Percentiles rank a stretch among this genome's conserved stretches.
phyloP scores from a whole-genome alignment of 768 basidiomycete species.

The Boletus barrowsii region DNA sequence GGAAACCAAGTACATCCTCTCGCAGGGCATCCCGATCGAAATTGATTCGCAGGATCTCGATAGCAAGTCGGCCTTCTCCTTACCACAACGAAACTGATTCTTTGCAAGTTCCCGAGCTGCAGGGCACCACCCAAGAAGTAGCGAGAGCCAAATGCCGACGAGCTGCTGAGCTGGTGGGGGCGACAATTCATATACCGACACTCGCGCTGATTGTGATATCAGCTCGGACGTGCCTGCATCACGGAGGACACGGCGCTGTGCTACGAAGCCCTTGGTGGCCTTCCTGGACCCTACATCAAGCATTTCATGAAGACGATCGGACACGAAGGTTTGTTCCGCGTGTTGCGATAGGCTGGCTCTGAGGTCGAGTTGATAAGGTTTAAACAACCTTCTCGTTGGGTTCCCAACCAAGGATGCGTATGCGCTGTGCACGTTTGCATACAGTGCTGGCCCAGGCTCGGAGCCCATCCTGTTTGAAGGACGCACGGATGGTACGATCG shows the following conservation, averaged over 20 bases:
- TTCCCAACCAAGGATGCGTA: conserved; percentile 79
- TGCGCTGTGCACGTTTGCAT: conserved; percentile 96
- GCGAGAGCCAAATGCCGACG: conserved; percentile 81
- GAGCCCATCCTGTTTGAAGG: conserved; percentile 87
- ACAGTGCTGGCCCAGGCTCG: conserved; percentile 75
- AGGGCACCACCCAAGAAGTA: conserved; percentile 90
- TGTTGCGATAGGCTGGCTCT: background rate
- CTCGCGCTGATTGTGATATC: background rate
- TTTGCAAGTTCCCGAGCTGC: conserved; percentile 81
- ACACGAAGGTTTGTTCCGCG: conserved; percentile 60
- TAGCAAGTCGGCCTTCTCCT: conserved; percentile 45
- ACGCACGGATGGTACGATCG: conserved; percentile 84
- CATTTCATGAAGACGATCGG: conserved; percentile 82
- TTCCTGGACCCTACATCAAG: conserved; percentile 98
- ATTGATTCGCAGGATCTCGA: conserved; percentile 79
- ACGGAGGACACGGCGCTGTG: conserved; percentile 96
- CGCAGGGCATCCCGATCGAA: conserved; percentile 60
- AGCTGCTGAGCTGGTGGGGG: conserved; percentile 75
- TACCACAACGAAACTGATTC: background rate
- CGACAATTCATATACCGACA: background rate
- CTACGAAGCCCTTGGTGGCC: conserved; percentile 82
- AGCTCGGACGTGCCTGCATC: conserved; percentile 55
- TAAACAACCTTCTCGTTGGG: conserved; percentile 77
- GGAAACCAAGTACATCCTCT: conserved; percentile 84
- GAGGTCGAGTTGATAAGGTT: conserved; percentile 38